These are phyloP conservation scores for Buddleja alternifolia DNA, from an alignment of 257 asterid species.

Conservation along the genomic window DNA sequence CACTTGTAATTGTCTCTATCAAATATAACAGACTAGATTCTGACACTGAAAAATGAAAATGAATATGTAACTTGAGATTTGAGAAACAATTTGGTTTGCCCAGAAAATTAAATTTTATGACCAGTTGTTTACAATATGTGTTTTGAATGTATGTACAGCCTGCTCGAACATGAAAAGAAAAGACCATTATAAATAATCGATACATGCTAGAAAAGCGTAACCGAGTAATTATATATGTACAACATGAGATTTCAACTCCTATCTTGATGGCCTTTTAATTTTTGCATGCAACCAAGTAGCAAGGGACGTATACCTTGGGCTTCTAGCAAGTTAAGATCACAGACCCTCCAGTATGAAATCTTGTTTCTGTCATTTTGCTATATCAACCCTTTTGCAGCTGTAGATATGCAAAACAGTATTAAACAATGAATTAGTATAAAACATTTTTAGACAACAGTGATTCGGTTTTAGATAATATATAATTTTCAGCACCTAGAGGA, in stretches of 20 bases:
- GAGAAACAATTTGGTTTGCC: constrained; percentile 12
- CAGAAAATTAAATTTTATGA: constrained; percentile 12
- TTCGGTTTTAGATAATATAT: not conserved
- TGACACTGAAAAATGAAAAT: not conserved
- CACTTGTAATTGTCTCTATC: not conserved
- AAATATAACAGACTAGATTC: constrained; percentile 1
- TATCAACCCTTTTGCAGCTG: constrained; percentile 20
- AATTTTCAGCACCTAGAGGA: not conserved
- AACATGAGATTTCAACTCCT: constrained; percentile 12
- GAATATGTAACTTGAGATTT: not conserved
- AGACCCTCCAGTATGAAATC: constrained; percentile 4
- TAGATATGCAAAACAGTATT: not conserved
- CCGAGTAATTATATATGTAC: constrained; percentile 1
- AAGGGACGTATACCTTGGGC: constrained; percentile 3
- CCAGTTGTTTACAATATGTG: not conserved
- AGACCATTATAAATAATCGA: not conserved
- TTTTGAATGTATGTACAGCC: constrained; percentile 13
- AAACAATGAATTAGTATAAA: constrained; percentile 18
- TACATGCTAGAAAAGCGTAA: not conserved
- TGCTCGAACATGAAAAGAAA: constrained; percentile 6
- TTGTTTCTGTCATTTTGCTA: constrained; percentile 16
- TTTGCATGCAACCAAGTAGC: constrained; percentile 11
- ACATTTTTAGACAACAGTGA: not conserved
- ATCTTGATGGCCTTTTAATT: not conserved
- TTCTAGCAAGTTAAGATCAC: constrained; percentile 22